phyloP scores from a whole-genome alignment of 306 rosid species.

The Glycine soja region DNA sequence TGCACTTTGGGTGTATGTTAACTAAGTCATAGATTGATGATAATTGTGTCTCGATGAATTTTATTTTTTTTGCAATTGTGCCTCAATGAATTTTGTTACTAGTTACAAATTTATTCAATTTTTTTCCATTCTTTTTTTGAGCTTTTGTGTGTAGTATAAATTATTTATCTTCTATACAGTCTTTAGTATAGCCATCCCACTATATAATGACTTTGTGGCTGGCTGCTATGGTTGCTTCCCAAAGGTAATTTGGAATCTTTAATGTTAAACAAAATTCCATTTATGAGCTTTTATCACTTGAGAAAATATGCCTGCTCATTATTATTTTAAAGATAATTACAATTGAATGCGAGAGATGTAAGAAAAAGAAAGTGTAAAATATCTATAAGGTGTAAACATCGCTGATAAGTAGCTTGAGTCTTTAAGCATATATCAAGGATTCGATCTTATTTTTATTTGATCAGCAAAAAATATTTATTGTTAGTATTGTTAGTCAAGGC shows the following conservation, averaged over 20 bases:
- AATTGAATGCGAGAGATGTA: too few relatives aligned
- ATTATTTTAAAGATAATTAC: neutral
- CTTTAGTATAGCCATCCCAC: neutral
- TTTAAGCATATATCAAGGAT: too few relatives aligned
- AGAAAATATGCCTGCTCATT: too few relatives aligned
- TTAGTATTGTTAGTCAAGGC: too few relatives aligned
- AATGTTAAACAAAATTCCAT: too few relatives aligned
- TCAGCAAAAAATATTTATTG: too few relatives aligned
- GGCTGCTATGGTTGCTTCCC: neutral
- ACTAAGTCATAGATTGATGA: neutral
- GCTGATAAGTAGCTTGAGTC: too few relatives aligned
- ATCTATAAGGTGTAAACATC: too few relatives aligned
- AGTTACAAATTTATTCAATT: neutral
- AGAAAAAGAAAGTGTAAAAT: too few relatives aligned
- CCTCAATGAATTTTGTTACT: neutral
- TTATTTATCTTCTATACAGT: neutral
- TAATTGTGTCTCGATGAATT: neutral
- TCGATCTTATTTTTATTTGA: too few relatives aligned
- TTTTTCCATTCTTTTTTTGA: neutral
- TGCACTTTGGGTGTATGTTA: neutral
- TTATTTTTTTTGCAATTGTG: too few relatives aligned
- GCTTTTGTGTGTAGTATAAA: neutral
- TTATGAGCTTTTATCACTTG: too few relatives aligned
- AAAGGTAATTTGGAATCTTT: neutral
- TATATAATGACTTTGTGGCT: neutral